Evolutionary conservation across 257 asterid genomes (phyloP).

Genomic region (Nicotiana tabacum): DNA sequence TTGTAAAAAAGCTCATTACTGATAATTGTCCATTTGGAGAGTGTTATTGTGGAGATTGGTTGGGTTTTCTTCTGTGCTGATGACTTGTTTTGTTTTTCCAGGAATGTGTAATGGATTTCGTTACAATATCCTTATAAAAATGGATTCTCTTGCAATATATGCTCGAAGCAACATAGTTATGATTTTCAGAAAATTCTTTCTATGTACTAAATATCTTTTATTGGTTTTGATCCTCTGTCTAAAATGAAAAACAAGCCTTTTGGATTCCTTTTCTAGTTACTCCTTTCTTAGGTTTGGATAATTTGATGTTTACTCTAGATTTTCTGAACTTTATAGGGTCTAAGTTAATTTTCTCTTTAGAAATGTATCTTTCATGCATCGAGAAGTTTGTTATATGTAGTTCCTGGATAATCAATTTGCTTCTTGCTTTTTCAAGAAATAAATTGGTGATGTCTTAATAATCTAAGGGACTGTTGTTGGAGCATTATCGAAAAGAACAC

Average conservation of each 20-base stretch:
- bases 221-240: neutral
- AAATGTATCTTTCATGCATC: neutral
- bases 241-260: neutral
- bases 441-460: neutral
- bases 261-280: neutral
- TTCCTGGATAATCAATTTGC: neutral
- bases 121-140: neutral
- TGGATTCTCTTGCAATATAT: neutral
- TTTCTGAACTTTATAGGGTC: neutral
- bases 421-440: neutral
- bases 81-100: neutral
- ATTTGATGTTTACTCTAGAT: neutral
- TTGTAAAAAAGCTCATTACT: neutral
- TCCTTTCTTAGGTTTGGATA: neutral
- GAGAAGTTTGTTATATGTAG: neutral
- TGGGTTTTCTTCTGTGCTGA: too few species aligned
- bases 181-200: neutral
- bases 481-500: neutral
- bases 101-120: neutral
- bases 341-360: neutral
- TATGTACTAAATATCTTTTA: neutral
- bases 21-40: too few species aligned
- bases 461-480: neutral
- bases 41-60: too few species aligned
- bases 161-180: neutral